Base-by-base conservation (phyloP, 106 monocot species). In the Dendrobium chrysotoxum region DNA sequence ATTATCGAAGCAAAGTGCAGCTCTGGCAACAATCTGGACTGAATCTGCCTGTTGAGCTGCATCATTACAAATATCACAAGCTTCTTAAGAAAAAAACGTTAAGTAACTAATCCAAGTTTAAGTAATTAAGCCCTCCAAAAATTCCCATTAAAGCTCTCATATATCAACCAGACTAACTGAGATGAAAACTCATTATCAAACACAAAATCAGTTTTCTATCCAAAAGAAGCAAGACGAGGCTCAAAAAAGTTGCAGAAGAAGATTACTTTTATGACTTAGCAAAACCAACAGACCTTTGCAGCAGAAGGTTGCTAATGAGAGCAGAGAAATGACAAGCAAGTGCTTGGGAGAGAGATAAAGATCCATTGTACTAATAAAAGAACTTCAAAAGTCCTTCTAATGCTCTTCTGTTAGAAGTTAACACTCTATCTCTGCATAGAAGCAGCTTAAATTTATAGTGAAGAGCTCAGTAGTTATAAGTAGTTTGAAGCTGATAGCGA, bases 1-100 rank as follows among this genome's bases (percentile, higher is more conserved):
- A 67, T 83, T 77, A 71, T 83, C 78, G 54, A 83, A 83, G 30
- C 82, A 83, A 40, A 83, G 82, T 2, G 78, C 78, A 28, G 82
- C 82, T 40, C 64, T 68, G 53, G 82, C 82, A 6, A 83, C 82
- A 31, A 83, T 83, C 12, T 83, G 82, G 53, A 83, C 53, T 15
- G 82, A 53, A 28, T 83, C 78, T 8, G 35, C 65, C 20, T 68
- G 68, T 15, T 78, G 77, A 18, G 78, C 82, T 83, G 82, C 35
- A 71, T 40, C 28, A 61, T 53, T 81, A 21, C 5, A 75, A 73
- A 55, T 6, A 75, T 28, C 13, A 54, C 2, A 28, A 25, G 7
- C 0, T 5, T 54, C 4, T 15, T 53, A 4, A 26, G 40, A 12
- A 39, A 21, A 39, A 53, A 20, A 21, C 2, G 2, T 57, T 35